Percentiles rank a stretch among this genome's conserved stretches.
Conservation (phyloP, 257 asterid genomes). For the Perilla frutescens region DNA sequence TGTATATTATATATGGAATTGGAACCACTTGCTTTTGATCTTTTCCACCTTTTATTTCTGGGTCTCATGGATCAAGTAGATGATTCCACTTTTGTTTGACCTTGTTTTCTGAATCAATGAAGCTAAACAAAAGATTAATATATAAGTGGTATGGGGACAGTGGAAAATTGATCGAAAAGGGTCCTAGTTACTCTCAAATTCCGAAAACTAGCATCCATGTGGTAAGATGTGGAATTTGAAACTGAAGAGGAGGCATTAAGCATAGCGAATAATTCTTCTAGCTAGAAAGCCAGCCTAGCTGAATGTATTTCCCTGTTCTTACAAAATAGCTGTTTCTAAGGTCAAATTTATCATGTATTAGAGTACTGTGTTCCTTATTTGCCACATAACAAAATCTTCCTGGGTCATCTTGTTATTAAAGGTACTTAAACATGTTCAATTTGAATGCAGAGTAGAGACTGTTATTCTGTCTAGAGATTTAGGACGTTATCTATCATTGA, state of each 20-base stretch:
- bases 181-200: slow-evolving; percentile 15
- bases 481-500: slow-evolving; percentile 1
- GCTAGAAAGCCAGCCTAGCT: slow-evolving; percentile 17
- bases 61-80: background rate
- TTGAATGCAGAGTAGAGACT: slow-evolving; percentile 16
- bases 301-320: slow-evolving; percentile 17
- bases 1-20: slow-evolving; percentile 14
- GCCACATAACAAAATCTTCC: background rate
- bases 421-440: slow-evolving; percentile 18
- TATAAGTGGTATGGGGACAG: background rate
- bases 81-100: background rate
- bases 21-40: slow-evolving; percentile 3
- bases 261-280: slow-evolving; percentile 4
- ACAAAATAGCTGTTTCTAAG: slow-evolving; percentile 10
- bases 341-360: background rate
- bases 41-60: background rate
- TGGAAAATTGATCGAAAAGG: slow-evolving; percentile 22
- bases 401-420: background rate
- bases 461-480: background rate
- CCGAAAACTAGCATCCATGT: slow-evolving; percentile 11
- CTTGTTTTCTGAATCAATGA: slow-evolving; percentile 17
- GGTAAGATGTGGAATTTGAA: slow-evolving; percentile 6
- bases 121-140: slow-evolving; percentile 2
- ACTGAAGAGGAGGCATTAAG: background rate
- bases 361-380: background rate